Percentiles rank a stretch among this genome's conserved stretches.
These are phyloP conservation scores for Aphanomyces astaci DNA, from an alignment of 352 stramenopile species.

Conservation along the genomic window DNA sequence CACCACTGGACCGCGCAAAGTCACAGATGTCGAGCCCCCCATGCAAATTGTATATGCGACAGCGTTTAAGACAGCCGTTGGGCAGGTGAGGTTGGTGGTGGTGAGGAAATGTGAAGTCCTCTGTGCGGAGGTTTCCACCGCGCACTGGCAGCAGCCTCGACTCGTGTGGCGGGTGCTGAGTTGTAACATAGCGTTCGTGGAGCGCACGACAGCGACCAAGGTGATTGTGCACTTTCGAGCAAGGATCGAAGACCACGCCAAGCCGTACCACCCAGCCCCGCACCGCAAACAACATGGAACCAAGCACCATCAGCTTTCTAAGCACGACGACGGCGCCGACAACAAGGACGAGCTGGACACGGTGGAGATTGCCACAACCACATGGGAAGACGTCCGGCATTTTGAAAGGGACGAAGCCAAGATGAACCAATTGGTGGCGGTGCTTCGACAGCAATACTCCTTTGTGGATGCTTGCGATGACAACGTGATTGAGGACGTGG, in stretches of 20 bases:
- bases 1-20: neutral
- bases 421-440: neutral
- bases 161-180: constrained; percentile 4
- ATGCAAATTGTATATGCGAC: constrained; percentile 9
- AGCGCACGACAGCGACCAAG: neutral
- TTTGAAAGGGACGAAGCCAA: constrained; percentile 16
- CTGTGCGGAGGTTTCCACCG: neutral
- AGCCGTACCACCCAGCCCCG: neutral
- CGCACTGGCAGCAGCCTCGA: constrained; percentile 15
- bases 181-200: neutral
- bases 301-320: too few species aligned
- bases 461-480: neutral
- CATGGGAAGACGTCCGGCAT: constrained; percentile 18
- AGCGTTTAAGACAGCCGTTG: constrained; percentile 10
- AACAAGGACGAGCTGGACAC: neutral
- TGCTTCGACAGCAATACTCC: constrained; percentile 7
- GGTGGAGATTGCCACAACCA: neutral
- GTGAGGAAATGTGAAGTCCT: constrained; percentile 13
- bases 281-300: too few species aligned
- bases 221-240: neutral
- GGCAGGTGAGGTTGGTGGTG: constrained; percentile 2
- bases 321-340: too few species aligned
- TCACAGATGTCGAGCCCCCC: neutral
- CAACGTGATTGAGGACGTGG: neutral
- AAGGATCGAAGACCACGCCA: neutral